Evolutionary conservation across 305 asterid species (phyloP), one percentile per base, ranked within the genome.

Genomic region (Salvia sclarea): DNA sequence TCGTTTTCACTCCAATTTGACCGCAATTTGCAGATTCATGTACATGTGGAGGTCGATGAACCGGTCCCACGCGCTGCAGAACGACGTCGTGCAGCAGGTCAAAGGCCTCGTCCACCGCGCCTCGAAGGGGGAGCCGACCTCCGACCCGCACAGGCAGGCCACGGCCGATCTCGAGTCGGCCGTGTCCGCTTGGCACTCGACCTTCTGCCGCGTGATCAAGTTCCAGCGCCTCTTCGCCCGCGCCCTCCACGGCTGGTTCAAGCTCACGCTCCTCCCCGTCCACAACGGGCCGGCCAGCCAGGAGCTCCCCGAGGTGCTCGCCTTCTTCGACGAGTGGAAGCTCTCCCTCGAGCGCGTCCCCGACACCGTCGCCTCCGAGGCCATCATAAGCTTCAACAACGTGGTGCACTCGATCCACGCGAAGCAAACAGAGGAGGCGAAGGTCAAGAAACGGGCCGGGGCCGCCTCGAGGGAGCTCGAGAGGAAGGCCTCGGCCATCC

Each of bases 21-120:
- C n/a, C n/a, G n/a, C n/a, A n/a, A n/a, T n/a, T 40, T 79, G 77
- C 85, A 95, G 99, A 62, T 91, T 86, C 83, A 95, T 89, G 99
- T 91, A 91, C 86, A 91, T 83, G 97, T 95, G 99, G 99, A 88
- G 86, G 84, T 88, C 97, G 33, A 91, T 92, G 98, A 83, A 88
- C 28, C 94, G 76, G 76, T 86, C 66, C 38, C 99, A 95, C 53
- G 86, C 80, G 61, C 72, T 84, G 78, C 99, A 95, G 71, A 84
- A 86, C 63, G 85, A 83, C 61, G 66, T 88, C 33, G 98, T 91
- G 48, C 97, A 86, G 80, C 98, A 95, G 80, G 97, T 95, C 24
- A 93, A 85, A 4, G 97, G 98, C 55, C 96, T 95, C 31, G 74
- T 88, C 14, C 79, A 78, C 75, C 82, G 54, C 57, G 52, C 81